Percentiles rank a stretch among this genome's conserved stretches.
Conservation (phyloP, 352 stramenopile genomes). For the Achlya hypogyna region DNA sequence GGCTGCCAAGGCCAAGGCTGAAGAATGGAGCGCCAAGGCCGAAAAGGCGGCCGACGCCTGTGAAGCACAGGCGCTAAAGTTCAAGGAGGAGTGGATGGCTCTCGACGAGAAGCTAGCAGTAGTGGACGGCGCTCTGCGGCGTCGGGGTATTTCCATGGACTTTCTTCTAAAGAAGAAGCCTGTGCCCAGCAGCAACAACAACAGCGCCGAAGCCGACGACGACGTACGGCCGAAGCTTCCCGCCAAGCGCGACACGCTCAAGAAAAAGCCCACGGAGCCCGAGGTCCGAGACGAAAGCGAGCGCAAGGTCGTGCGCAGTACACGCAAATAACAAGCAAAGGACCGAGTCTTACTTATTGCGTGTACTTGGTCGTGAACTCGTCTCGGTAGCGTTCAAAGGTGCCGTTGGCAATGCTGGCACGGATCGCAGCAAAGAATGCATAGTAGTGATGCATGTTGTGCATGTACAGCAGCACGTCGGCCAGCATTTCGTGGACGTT, state of each 20-base stretch:
- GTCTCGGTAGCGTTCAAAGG: conserved; percentile 35
- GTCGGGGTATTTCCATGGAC: conserved; percentile 19
- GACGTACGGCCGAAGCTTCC: conserved; percentile 20
- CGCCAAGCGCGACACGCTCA: conserved; percentile 19
- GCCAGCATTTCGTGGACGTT: conserved; percentile 89
- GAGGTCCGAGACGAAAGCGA: conserved; percentile 35
- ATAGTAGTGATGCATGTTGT: conserved; percentile 78
- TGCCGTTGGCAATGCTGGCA: conserved; percentile 31
- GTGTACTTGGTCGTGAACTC: conserved; percentile 39
- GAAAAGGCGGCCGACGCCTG: conserved; percentile 16
- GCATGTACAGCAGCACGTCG: conserved; percentile 84
- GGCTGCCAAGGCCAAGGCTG: neutral
- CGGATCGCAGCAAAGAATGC: conserved; percentile 55
- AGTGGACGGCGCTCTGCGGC: conserved; percentile 1
- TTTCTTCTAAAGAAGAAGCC: conserved; percentile 31
- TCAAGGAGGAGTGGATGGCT: conserved; percentile 5
- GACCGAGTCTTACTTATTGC: conserved; percentile 21
- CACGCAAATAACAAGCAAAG: conserved; percentile 20
- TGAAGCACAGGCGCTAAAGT: conserved; percentile 16
- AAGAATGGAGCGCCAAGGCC: neutral
- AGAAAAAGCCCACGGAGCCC: conserved; percentile 28
- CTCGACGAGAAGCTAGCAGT: conserved; percentile 25
- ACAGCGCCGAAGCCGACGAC: conserved; percentile 32
- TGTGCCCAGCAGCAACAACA: conserved; percentile 9
- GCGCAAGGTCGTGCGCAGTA: conserved; percentile 32